Evolutionary conservation across 169 alveolate genomes (phyloP).

Genomic region (Babesia divergens): DNA sequence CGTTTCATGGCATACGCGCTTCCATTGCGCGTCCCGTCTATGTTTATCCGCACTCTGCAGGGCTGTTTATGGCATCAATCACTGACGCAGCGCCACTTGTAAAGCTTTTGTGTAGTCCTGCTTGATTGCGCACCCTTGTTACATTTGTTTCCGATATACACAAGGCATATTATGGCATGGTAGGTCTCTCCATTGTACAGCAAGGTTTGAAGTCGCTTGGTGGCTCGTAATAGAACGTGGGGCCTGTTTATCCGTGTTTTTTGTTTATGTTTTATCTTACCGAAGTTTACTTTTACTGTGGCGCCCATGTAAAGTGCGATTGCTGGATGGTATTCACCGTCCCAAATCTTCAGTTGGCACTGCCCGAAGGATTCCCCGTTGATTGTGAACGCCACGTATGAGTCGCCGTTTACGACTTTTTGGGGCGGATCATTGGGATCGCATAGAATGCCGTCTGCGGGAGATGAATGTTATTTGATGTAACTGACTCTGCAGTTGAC

Average conservation of each 20-base stretch:
- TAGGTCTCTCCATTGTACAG: slow-evolving; percentile 65
- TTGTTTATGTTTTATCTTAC: slow-evolving; percentile 2
- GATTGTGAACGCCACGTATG: slow-evolving; percentile 76
- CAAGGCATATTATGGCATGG: not conserved
- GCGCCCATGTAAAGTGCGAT: slow-evolving; percentile 85
- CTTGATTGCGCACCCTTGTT: too few species aligned
- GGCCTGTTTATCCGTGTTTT: slow-evolving; percentile 39
- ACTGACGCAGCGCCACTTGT: too few species aligned
- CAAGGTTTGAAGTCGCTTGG: slow-evolving; percentile 67
- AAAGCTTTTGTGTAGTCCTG: too few species aligned
- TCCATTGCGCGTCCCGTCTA: too few species aligned
- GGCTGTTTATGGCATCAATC: too few species aligned
- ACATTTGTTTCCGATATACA: too few species aligned
- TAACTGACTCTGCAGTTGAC: slow-evolving; percentile 67
- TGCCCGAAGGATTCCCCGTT: slow-evolving; percentile 70
- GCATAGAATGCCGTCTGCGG: slow-evolving; percentile 78
- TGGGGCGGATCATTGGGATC: slow-evolving; percentile 78
- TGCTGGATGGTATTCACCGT: slow-evolving; percentile 83
- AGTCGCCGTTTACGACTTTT: slow-evolving; percentile 59
- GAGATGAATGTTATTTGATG: not conserved
- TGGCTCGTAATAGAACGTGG: slow-evolving; percentile 60
- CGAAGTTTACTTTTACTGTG: slow-evolving; percentile 69
- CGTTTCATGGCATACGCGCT: too few species aligned
- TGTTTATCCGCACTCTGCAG: too few species aligned
- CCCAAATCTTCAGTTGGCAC: slow-evolving; percentile 66